Evolutionary conservation across 2,329 filamentous ascomycete species (phyloP).

Genomic region (Aureobasidium sp.): DNA sequence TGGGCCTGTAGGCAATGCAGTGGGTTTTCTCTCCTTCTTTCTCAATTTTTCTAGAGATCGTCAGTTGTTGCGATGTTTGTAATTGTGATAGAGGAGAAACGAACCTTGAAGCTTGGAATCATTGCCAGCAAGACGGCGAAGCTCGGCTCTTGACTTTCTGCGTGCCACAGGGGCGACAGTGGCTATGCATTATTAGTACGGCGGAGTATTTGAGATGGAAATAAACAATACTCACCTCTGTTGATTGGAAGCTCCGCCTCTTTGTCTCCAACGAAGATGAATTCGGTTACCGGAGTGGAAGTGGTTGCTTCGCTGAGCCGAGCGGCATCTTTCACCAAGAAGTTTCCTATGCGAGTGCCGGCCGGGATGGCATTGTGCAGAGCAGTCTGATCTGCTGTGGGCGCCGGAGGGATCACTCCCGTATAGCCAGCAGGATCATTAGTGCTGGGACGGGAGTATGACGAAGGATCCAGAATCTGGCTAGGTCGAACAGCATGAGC

Average conservation of each 20-base stretch:
- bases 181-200: conserved; percentile 23
- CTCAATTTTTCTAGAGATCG: conserved; percentile 26
- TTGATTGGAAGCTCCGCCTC: conserved; percentile 36
- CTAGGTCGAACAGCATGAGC: background rate
- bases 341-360: conserved; percentile 27
- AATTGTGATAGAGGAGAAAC: background rate
- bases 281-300: conserved; percentile 36
- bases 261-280: conserved; percentile 36
- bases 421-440: background rate
- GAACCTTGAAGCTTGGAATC: conserved; percentile 32
- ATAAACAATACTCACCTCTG: conserved; percentile 32
- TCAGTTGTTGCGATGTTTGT: background rate
- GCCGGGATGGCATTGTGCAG: conserved; percentile 24
- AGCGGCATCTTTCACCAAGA: conserved; percentile 35
- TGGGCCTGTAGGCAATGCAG: background rate
- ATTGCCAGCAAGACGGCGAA: conserved; percentile 35
- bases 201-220: too few relatives aligned
- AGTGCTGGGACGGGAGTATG: background rate
- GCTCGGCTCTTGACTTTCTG: conserved; percentile 39
- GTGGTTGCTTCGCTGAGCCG: conserved; percentile 36
- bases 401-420: conserved; percentile 1
- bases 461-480: background rate
- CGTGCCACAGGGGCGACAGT: conserved; percentile 35
- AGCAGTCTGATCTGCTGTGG: conserved; percentile 20
- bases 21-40: conserved; percentile 25